These are phyloP conservation scores for Trichophyton rubrum DNA, from an alignment of 2,329 filamentous ascomycete genomes.

Conservation along the genomic window DNA sequence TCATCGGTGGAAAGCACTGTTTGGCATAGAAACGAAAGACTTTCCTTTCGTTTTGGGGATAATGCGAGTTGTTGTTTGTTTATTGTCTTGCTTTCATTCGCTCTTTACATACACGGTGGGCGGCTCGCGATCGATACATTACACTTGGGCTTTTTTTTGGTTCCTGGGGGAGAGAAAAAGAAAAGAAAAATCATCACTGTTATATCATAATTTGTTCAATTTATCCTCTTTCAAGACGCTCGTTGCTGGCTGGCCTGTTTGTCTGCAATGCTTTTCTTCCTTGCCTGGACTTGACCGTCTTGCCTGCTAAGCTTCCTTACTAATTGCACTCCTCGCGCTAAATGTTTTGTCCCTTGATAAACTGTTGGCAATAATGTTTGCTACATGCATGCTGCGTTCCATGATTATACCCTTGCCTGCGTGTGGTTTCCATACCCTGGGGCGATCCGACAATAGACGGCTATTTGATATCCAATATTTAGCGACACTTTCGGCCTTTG, in stretches of 20 bases:
- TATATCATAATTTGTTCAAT: background rate
- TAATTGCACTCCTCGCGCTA: background rate
- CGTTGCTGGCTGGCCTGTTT: background rate
- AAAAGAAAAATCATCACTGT: slow-evolving; percentile 1
- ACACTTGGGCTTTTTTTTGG: background rate
- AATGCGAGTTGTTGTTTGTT: background rate
- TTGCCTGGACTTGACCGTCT: background rate
- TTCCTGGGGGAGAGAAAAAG: background rate
- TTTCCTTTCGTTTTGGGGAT: background rate
- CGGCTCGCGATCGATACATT: background rate
- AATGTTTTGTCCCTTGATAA: background rate
- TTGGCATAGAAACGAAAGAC: slow-evolving; percentile 3
- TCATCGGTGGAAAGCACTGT: slow-evolving; percentile 4
- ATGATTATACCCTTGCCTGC: background rate
- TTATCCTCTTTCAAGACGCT: background rate
- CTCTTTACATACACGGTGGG: slow-evolving; percentile 1
- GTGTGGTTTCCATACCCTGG: background rate
- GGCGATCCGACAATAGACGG: too few relatives aligned
- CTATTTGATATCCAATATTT: too few relatives aligned
- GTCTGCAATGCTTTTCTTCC: background rate
- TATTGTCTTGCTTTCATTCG: background rate
- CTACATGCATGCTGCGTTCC: background rate
- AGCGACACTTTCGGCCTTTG: too few relatives aligned
- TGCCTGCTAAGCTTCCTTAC: background rate
- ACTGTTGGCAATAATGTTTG: background rate